These are phyloP conservation scores for Lodderomyces margitis DNA, from an alignment of 1,139 yeast genomes.

Conservation along the genomic window DNA sequence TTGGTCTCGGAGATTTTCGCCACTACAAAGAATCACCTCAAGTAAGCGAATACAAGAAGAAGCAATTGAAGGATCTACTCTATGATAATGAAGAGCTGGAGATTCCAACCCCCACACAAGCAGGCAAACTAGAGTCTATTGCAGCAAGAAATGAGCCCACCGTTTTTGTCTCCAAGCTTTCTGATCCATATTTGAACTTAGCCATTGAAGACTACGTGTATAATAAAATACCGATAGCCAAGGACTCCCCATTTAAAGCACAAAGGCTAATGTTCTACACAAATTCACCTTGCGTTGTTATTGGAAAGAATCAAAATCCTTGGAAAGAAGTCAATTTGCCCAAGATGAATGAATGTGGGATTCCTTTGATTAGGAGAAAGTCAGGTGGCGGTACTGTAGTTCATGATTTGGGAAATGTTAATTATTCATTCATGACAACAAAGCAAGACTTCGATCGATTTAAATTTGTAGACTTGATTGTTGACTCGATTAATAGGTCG, in stretches of 20 bases:
- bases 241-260: slow-evolving; percentile 7
- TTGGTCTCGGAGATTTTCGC: slow-evolving; percentile 40
- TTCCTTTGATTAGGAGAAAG: slow-evolving; percentile 74
- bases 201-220: slow-evolving; percentile 83
- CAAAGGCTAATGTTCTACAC: slow-evolving; percentile 64
- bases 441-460: slow-evolving; percentile 66
- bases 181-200: slow-evolving; percentile 71
- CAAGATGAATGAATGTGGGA: slow-evolving; percentile 46
- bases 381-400: slow-evolving; percentile 98
- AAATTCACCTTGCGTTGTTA: slow-evolving; percentile 81
- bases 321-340: slow-evolving; percentile 82
- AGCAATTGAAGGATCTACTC: neutral
- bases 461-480: slow-evolving; percentile 56
- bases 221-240: slow-evolving; percentile 51
- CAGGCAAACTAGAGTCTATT: neutral
- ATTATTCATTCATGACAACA: slow-evolving; percentile 78
- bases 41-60: slow-evolving; percentile 16
- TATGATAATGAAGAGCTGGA: neutral
- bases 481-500: slow-evolving; percentile 44
- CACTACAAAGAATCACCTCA: slow-evolving; percentile 37
- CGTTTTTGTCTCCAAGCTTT: slow-evolving; percentile 45
- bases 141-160: slow-evolving; percentile 23
- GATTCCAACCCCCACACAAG: neutral
- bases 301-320: slow-evolving; percentile 96
- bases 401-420: slow-evolving; percentile 90